Conservation (phyloP, 2,329 filamentous ascomycete species). For the Calonectria pseudoreteaudii region DNA sequence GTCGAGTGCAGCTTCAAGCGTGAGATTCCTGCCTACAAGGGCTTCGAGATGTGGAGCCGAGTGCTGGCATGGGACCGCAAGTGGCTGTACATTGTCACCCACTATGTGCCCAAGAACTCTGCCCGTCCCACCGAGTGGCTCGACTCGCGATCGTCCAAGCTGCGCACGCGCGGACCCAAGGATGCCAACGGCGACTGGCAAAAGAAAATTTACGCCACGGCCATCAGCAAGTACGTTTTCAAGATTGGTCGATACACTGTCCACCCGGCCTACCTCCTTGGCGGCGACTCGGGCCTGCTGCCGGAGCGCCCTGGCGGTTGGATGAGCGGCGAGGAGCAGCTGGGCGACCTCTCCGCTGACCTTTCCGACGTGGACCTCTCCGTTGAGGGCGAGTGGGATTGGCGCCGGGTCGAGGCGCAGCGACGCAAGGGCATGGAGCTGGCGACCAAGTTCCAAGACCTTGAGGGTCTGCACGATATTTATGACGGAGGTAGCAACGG, state of each 20-base stretch:
- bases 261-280: constrained; percentile 81
- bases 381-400: constrained; percentile 63
- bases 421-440: constrained; percentile 66
- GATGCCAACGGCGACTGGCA: constrained; percentile 60
- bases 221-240: constrained; percentile 84
- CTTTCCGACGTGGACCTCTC: constrained; percentile 50
- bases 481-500: constrained; percentile 67
- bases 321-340: constrained; percentile 59
- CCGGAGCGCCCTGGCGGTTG: constrained; percentile 79
- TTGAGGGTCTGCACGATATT: constrained; percentile 64
- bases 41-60: constrained; percentile 80
- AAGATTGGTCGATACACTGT: constrained; percentile 87
- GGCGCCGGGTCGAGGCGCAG: constrained; percentile 67
- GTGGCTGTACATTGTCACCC: constrained; percentile 82
- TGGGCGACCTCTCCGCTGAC: constrained; percentile 54
- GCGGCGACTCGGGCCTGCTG: constrained; percentile 74
- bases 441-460: constrained; percentile 66
- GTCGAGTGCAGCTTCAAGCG: constrained; percentile 80
- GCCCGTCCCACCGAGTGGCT: constrained; percentile 68
- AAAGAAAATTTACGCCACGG: constrained; percentile 77
- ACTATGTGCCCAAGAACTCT: constrained; percentile 75
- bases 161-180: constrained; percentile 52
- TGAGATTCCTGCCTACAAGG: constrained; percentile 77
- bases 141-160: constrained; percentile 57
- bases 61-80: constrained; percentile 83